Percentiles rank a stretch among this genome's conserved stretches.
Conservation (phyloP, 1,284 basidiomycete species). For the Takashimella tepidaria region DNA sequence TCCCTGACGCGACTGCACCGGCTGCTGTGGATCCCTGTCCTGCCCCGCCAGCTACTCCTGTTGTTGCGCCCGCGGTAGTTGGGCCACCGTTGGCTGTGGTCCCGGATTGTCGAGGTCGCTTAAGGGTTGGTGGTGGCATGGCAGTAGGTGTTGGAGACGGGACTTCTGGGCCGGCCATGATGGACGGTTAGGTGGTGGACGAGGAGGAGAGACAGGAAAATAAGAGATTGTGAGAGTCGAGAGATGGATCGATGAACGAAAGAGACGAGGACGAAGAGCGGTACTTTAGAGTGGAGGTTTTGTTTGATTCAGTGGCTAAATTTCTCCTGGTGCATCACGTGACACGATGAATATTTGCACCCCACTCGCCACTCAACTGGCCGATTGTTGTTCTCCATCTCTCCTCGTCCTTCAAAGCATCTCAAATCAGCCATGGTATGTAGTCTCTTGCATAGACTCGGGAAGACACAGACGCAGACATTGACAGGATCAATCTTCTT, state of each 20-base stretch:
- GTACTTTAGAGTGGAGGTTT: too few relatives aligned
- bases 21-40: background rate
- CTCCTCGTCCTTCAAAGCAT: too few relatives aligned
- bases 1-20: background rate
- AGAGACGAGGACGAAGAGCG: too few relatives aligned
- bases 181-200: constrained; percentile 14
- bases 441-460: background rate
- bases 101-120: constrained; percentile 23
- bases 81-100: constrained; percentile 2
- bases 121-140: constrained; percentile 19
- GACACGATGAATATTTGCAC: too few relatives aligned
- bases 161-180: constrained; percentile 15
- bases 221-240: too few relatives aligned
- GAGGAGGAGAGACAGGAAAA: constrained; percentile 17
- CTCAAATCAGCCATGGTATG: background rate
- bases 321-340: too few relatives aligned
- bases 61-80: constrained; percentile 1
- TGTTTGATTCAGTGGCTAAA: background rate
- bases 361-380: too few relatives aligned
- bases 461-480: background rate
- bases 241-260: background rate
- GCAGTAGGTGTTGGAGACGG: constrained; percentile 18
- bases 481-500: constrained; percentile 8
- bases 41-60: constrained; percentile 3
- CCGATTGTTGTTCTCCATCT: too few relatives aligned